Evolutionary conservation across 345 rosid species (phyloP).

Genomic region (Eucalyptus curtisii): DNA sequence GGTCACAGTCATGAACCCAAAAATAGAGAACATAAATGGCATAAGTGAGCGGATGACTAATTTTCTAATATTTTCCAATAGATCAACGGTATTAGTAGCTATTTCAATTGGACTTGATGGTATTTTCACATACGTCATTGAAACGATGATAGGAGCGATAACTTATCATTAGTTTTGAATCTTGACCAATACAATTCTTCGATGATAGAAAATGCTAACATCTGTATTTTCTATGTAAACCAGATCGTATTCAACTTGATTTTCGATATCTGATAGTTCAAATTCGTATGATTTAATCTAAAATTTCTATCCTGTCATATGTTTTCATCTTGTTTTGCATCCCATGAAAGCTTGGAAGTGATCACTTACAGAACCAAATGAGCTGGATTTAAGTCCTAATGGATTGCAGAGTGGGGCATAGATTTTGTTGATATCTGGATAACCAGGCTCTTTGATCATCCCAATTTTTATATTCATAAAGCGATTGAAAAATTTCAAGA

Average conservation of each 20-base stretch:
- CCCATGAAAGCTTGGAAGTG: not conserved
- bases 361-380: constrained; percentile 3
- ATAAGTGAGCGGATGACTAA: not conserved
- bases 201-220: not conserved
- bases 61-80: not conserved
- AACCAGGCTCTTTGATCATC: not conserved
- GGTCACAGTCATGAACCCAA: not conserved
- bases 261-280: not conserved
- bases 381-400: not conserved
- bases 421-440: constrained; percentile 14
- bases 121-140: not conserved
- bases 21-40: not conserved
- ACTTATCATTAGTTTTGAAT: not conserved
- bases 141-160: not conserved
- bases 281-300: not conserved
- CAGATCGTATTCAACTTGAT: not conserved
- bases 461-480: not conserved
- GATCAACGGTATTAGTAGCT: not conserved
- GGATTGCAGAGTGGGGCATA: constrained; percentile 21
- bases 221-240: not conserved
- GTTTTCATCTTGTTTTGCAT: not conserved
- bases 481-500: not conserved
- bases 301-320: not conserved
- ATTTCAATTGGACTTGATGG: not conserved
- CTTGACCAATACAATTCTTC: not conserved